Conservation (phyloP, 805 yeast species). For the Peterozyma toletana region DNA sequence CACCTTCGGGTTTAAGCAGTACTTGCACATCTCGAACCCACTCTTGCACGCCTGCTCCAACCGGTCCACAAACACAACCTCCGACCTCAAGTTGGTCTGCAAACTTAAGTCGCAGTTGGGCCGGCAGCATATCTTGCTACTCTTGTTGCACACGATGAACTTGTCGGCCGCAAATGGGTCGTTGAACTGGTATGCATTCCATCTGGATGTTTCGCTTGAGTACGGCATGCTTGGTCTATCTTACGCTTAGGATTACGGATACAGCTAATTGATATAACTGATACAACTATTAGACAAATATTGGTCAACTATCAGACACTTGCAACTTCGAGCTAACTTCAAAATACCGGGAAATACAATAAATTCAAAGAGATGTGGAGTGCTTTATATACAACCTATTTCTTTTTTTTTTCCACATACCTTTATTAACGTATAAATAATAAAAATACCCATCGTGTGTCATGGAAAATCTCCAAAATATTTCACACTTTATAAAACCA, state of each 20-base stretch:
- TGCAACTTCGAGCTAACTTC: no score
- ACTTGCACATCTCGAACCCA: constrained; percentile 45
- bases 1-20: constrained; percentile 31
- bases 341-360: no score
- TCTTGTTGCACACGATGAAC: constrained; percentile 44
- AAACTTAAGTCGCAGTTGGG: constrained; percentile 56
- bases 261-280: constrained; percentile 22
- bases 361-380: no score
- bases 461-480: no score
- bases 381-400: no score
- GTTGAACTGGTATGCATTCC: constrained; percentile 59
- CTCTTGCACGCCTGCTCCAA: constrained; percentile 31
- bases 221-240: constrained; percentile 24
- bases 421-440: no score
- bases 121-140: constrained; percentile 43
- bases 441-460: no score
- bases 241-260: constrained; percentile 27
- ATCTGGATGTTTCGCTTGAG: constrained; percentile 36
- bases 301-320: no score
- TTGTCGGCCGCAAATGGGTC: constrained; percentile 61
- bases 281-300: no score
- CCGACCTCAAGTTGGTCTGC: constrained; percentile 33
- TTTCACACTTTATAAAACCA: no score
- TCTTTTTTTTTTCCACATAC: no score
- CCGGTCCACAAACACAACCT: constrained; percentile 35